A percentile compares a stretch with the other conserved stretches of the same genome.
These are phyloP conservation scores for Glycyrrhiza uralensis DNA, from an alignment of 306 rosid genomes.

Conservation along the genomic window DNA sequence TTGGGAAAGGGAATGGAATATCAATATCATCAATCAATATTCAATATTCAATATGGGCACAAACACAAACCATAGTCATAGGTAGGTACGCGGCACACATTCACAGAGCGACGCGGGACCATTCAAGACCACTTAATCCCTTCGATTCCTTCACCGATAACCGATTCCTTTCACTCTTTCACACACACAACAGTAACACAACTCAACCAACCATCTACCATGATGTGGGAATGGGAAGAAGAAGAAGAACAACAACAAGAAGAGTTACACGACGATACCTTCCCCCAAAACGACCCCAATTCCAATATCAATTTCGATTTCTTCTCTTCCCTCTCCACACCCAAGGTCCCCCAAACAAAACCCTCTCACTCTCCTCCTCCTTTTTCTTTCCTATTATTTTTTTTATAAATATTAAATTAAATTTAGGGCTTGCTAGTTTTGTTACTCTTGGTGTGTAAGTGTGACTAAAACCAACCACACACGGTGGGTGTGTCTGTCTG, in stretches of 20 bases:
- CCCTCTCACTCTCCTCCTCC: too few species aligned
- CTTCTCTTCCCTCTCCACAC: slow-evolving; percentile 54
- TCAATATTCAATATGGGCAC: too few species aligned
- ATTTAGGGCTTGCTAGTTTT: background rate
- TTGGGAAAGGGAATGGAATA: too few species aligned
- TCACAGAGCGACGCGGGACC: too few species aligned
- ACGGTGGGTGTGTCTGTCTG: too few species aligned
- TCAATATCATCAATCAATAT: too few species aligned
- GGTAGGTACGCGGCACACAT: too few species aligned
- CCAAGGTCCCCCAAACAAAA: slow-evolving; percentile 40
- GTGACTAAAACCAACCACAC: background rate
- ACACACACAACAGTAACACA: too few species aligned
- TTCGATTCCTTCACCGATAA: too few species aligned
- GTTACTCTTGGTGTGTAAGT: background rate
- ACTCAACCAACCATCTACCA: background rate
- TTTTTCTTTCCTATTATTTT: background rate
- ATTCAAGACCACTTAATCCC: too few species aligned
- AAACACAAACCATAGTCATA: too few species aligned
- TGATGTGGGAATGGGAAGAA: slow-evolving; percentile 55
- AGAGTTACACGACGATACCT: background rate
- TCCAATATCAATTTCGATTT: slow-evolving; percentile 59
- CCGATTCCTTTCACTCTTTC: too few species aligned
- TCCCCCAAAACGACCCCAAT: slow-evolving; percentile 42
- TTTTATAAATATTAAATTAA: background rate
- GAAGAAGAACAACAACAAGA: background rate